Conservation (phyloP, 768 basidiomycete genomes). For the Leucogyrophana mollusca region DNA sequence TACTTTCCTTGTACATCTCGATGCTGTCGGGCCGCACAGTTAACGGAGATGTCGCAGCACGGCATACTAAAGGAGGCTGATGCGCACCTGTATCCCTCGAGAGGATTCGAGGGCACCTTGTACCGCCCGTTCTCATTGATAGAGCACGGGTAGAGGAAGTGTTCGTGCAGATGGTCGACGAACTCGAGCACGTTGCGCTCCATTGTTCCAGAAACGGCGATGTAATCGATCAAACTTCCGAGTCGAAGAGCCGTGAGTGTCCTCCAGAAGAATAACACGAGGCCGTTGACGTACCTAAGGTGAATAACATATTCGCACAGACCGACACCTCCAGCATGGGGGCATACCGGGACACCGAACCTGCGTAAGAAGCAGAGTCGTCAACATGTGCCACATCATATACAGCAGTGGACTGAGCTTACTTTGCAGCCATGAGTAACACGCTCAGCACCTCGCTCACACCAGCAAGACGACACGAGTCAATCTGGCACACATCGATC, state of each 20-base stretch:
- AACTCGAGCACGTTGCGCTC: slow-evolving; percentile 93
- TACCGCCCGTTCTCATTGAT: slow-evolving; percentile 86
- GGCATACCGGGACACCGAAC: slow-evolving; percentile 84
- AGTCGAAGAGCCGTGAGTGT: background rate
- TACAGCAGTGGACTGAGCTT: slow-evolving; percentile 18
- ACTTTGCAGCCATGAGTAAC: slow-evolving; percentile 89
- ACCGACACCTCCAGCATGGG: slow-evolving; percentile 94
- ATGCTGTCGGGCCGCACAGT: slow-evolving; percentile 44
- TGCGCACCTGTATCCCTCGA: slow-evolving; percentile 68
- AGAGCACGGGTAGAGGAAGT: slow-evolving; percentile 85
- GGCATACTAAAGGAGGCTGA: too few relatives aligned
- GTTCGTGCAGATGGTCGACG: slow-evolving; percentile 90
- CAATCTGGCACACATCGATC: slow-evolving; percentile 94
- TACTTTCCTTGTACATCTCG: slow-evolving; percentile 82
- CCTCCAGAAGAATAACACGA: slow-evolving; percentile 6
- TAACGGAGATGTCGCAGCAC: too few relatives aligned
- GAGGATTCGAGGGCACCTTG: slow-evolving; percentile 74
- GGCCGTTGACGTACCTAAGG: slow-evolving; percentile 64
- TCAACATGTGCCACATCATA: background rate
- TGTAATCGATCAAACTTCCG: slow-evolving; percentile 85
- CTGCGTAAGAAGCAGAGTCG: slow-evolving; percentile 35
- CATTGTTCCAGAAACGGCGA: slow-evolving; percentile 87
- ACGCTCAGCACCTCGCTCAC: slow-evolving; percentile 91
- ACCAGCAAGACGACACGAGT: slow-evolving; percentile 90
- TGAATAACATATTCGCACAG: slow-evolving; percentile 92